Evolutionary conservation across 2,329 filamentous ascomycete genomes (phyloP), one percentile per base, ranked within the genome.

Genomic region (Thelonectria blattea): DNA sequence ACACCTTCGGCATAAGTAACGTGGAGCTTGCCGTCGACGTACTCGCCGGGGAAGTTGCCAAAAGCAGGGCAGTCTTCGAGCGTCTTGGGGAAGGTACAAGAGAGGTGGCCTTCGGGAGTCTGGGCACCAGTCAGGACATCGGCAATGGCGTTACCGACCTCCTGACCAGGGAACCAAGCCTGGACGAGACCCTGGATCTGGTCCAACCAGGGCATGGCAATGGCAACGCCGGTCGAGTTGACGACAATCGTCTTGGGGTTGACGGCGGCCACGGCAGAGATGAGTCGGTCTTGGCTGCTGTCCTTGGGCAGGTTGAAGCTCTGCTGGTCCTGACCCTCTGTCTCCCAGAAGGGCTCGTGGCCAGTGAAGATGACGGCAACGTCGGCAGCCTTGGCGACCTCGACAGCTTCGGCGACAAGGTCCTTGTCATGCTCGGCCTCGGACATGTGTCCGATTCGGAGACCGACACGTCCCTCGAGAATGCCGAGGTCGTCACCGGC

Each of bases 111-210:
- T 61, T 85, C 85, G 2, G 88, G 88, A 66, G 87, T 90, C 53
- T 85, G 80, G 46, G 84, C 80, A 48, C 88, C 88, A 51, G 88
- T 86, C 15, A 91, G 76, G 2, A 90, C 83, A 67, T 91, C 88
- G 4, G 85, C 87, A 61, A 91, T 85, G 2, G 86, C 86, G 66
- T 90, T 89, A 3, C 88, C 88, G 39, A 84, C 84, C 74, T 91
- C 88, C 68, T 90, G 88, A 5, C 88, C 88, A 57, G 87, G 85
- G 69, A 88, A 91, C 87, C 88, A 90, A n/a, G 85, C 82, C 70
- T 84, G 87, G 4, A 89, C 68, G 41, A 90, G 82, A 24, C 84
- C 86, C n/a, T 84, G 84, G 17, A 89, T 79, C 37, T 80, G 69
- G 41, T 77, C 71, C 3, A 81, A 71, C 85, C 85, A 87, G 2